These are phyloP conservation scores for Syzygium aqueum DNA, from an alignment of 345 rosid genomes.

Conservation along the genomic window DNA sequence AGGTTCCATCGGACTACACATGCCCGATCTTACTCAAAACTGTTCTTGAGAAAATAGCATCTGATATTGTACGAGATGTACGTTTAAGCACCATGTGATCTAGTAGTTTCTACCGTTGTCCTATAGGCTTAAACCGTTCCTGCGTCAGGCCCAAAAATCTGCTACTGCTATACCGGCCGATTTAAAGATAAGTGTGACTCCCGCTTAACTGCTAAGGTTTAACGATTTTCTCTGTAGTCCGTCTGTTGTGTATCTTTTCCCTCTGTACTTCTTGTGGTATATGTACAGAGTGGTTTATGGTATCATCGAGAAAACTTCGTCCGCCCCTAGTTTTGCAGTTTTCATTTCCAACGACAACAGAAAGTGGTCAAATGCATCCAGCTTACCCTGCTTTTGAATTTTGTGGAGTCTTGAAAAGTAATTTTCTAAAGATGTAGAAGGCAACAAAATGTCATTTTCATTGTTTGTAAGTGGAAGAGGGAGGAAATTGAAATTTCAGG, in stretches of 20 bases:
- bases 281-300: background rate
- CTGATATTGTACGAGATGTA: slow-evolving; percentile 1
- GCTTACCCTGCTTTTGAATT: background rate
- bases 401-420: background rate
- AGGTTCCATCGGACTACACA: slow-evolving; percentile 53
- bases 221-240: background rate
- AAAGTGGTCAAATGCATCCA: background rate
- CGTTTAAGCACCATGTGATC: background rate
- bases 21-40: slow-evolving; percentile 29
- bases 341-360: background rate
- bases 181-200: background rate
- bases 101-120: background rate
- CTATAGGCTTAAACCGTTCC: background rate
- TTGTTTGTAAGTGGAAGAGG: background rate
- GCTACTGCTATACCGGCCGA: background rate
- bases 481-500: background rate
- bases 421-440: background rate
- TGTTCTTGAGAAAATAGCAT: slow-evolving; percentile 21
- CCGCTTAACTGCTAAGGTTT: background rate
- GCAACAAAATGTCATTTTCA: background rate
- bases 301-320: background rate
- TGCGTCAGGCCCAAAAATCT: no score
- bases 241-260: background rate
- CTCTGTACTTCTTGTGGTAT: background rate
- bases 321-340: background rate